Percentiles rank a stretch among this genome's conserved stretches.
Evolutionary conservation across 805 yeast species (phyloP).

Genomic region (Yarrowia divulgata): DNA sequence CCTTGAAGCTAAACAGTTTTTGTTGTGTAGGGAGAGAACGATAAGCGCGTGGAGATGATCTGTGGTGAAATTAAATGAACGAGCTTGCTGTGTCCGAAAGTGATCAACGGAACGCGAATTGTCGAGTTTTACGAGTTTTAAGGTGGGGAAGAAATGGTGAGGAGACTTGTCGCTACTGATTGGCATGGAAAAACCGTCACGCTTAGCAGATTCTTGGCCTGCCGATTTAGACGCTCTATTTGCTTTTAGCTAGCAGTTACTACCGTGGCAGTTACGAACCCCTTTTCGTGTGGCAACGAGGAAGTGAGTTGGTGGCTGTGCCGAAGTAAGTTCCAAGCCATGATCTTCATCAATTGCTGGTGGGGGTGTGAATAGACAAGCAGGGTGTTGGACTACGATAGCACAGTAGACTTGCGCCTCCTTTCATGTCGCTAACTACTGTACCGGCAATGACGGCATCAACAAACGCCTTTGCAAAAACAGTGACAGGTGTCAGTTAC

Average conservation of each 20-base stretch:
- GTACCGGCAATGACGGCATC: no score
- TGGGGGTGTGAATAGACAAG: neutral
- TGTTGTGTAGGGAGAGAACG: neutral
- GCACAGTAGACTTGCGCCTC: no score
- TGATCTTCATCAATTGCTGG: neutral
- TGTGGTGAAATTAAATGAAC: neutral
- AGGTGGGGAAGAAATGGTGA: no score
- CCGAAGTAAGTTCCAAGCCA: conserved; percentile 7
- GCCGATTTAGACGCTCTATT: conserved; percentile 1
- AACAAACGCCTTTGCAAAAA: neutral
- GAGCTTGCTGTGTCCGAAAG: neutral
- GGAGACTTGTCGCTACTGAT: no score
- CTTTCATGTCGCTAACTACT: no score
- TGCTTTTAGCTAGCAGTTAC: conserved; percentile 1
- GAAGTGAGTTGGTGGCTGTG: neutral
- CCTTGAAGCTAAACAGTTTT: neutral
- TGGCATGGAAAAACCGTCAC: no score
- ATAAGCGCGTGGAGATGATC: conserved; percentile 8
- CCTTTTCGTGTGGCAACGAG: neutral
- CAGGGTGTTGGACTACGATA: neutral
- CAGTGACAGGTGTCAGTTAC: neutral
- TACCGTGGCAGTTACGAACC: neutral
- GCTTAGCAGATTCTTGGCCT: neutral
- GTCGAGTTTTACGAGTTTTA: neutral
- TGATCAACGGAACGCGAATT: neutral